Percentiles rank a stretch among this genome's conserved stretches.
These are phyloP conservation scores for Fusarium kyushuense DNA, from an alignment of 2,329 filamentous ascomycete species.

Conservation along the genomic window DNA sequence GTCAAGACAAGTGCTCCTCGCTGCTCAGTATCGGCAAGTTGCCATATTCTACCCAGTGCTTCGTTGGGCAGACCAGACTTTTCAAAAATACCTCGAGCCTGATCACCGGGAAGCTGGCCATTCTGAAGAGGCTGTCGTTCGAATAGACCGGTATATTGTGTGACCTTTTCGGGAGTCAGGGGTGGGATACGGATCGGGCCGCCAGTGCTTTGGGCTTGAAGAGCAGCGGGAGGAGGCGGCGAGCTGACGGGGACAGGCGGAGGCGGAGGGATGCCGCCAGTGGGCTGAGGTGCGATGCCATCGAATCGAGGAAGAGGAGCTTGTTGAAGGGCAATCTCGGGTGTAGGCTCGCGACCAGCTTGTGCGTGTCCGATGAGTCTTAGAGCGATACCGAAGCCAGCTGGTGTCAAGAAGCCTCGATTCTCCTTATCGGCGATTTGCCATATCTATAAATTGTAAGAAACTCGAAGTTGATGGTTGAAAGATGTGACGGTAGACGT, in stretches of 20 bases:
- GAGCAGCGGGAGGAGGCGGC: conserved; percentile 63
- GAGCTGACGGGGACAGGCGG: conserved; percentile 48
- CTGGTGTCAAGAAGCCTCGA: conserved; percentile 89
- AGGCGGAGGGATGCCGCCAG: conserved; percentile 60
- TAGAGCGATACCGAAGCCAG: conserved; percentile 92
- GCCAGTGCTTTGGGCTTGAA: conserved; percentile 70
- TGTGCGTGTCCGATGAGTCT: conserved; percentile 97
- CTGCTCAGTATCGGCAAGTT: conserved; percentile 92
- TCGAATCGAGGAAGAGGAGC: conserved; percentile 95
- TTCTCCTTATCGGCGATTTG: conserved; percentile 98
- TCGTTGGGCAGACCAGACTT: conserved; percentile 92
- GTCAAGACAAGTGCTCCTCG: conserved; percentile 86
- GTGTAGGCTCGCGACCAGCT: conserved; percentile 82
- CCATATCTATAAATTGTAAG: conserved; percentile 79
- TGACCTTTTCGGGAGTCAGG: conserved; percentile 86
- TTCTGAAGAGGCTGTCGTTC: conserved; percentile 85
- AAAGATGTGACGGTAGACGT: conserved; percentile 50
- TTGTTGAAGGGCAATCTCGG: conserved; percentile 84
- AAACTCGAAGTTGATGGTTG: not conserved
- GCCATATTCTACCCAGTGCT: conserved; percentile 94
- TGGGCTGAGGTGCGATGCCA: conserved; percentile 66
- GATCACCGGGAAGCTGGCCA: conserved; percentile 80
- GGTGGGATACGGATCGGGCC: conserved; percentile 88
- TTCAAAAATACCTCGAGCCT: conserved; percentile 94
- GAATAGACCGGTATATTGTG: conserved; percentile 90